Evolutionary conservation across 1,284 basidiomycete genomes (phyloP).

Genomic region (Singerocomus inundabilis): DNA sequence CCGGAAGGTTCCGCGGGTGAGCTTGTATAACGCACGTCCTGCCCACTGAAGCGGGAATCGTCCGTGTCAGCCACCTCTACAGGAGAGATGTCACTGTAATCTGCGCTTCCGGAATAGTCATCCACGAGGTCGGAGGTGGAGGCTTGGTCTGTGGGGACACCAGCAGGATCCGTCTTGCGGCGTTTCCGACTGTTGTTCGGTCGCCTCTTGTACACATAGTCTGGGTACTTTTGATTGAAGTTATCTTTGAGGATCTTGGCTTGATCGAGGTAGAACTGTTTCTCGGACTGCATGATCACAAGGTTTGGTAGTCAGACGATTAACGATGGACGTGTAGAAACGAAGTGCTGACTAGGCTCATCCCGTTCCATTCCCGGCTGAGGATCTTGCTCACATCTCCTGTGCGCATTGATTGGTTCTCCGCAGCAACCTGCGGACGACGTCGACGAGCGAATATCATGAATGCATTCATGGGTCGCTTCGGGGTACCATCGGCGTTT

Average conservation of each 20-base stretch:
- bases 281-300: slow-evolving; percentile 53
- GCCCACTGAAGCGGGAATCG: slow-evolving; percentile 14
- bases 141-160: slow-evolving; percentile 20
- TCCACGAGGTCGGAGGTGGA: slow-evolving; percentile 25
- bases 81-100: slow-evolving; percentile 34
- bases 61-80: slow-evolving; percentile 28
- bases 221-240: slow-evolving; percentile 82
- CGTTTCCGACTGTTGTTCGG: slow-evolving; percentile 80
- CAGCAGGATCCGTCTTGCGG: slow-evolving; percentile 49
- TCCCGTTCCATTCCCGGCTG: slow-evolving; percentile 75
- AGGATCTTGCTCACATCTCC: slow-evolving; percentile 83
- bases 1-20: slow-evolving; percentile 22
- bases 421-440: slow-evolving; percentile 75
- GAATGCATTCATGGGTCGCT: slow-evolving; percentile 86
- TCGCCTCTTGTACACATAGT: slow-evolving; percentile 80
- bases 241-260: slow-evolving; percentile 79
- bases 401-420: slow-evolving; percentile 81
- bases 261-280: slow-evolving; percentile 82
- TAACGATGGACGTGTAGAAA: slow-evolving; percentile 6
- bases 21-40: slow-evolving; percentile 28
- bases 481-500: slow-evolving; percentile 80
- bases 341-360: slow-evolving; percentile 55
- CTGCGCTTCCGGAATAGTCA: slow-evolving; percentile 22
- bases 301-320: slow-evolving; percentile 21
- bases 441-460: slow-evolving; percentile 86